phyloP scores from a whole-genome alignment of 2,329 filamentous ascomycete species.

The Atkinsonella hypoxylon region DNA sequence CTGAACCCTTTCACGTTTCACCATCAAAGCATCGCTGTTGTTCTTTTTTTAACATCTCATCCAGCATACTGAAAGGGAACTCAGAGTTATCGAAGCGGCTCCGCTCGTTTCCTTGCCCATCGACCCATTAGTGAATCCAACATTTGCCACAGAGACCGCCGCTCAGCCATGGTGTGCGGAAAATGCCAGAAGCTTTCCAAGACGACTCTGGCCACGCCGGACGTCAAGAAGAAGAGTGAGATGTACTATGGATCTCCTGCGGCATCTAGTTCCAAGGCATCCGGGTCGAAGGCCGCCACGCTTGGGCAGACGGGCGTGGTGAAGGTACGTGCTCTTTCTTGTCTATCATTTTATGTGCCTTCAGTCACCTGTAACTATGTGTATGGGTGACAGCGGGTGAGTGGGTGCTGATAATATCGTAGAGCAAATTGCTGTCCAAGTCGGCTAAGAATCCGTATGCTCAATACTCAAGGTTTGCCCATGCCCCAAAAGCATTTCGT shows the following conservation, averaged over 20 bases:
- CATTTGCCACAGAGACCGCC: neutral
- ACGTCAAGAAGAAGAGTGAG: conserved; percentile 54
- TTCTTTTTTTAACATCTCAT: too few relatives aligned
- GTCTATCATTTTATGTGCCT: neutral
- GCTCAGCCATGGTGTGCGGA: conserved; percentile 43
- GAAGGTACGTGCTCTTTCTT: conserved; percentile 30
- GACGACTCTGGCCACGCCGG: conserved; percentile 48
- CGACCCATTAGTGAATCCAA: too few relatives aligned
- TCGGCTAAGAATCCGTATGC: conserved; percentile 55
- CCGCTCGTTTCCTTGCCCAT: too few relatives aligned
- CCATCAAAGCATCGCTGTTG: neutral
- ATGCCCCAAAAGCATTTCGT: too few relatives aligned
- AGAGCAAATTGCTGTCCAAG: conserved; percentile 54
- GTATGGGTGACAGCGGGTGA: too few relatives aligned
- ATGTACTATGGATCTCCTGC: conserved; percentile 52
- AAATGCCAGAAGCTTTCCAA: conserved; percentile 52
- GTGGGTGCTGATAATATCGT: neutral
- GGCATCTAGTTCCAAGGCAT: conserved; percentile 21
- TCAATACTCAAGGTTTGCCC: conserved; percentile 35
- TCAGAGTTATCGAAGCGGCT: too few relatives aligned
- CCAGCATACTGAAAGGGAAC: neutral
- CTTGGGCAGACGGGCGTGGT: conserved; percentile 45
- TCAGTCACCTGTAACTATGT: too few relatives aligned
- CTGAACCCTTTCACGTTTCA: neutral
- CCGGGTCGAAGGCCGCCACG: conserved; percentile 36